A percentile compares a stretch with the other conserved stretches of the same genome.
Conservation (phyloP, 2,329 filamentous ascomycete genomes). For the Bisporella sp. region DNA sequence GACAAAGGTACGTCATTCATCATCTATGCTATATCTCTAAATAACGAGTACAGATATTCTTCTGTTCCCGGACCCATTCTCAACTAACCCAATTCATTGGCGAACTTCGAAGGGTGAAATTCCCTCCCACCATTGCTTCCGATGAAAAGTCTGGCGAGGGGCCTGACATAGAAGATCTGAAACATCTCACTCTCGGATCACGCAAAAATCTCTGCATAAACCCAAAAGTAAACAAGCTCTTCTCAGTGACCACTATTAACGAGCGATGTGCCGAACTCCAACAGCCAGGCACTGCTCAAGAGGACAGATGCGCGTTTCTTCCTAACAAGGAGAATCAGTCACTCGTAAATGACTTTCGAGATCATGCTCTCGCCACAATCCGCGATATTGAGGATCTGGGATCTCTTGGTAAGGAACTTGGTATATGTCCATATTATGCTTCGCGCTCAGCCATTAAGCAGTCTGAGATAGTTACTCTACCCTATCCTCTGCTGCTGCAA, state of each 20-base stretch:
- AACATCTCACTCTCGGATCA: constrained; percentile 62
- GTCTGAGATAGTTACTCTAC: constrained; percentile 85
- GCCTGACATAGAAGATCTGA: constrained; percentile 46
- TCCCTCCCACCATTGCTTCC: constrained; percentile 50
- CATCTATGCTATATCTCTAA: background rate
- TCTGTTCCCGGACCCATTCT: constrained; percentile 68
- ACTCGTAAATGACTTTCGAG: constrained; percentile 73
- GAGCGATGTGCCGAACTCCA: constrained; percentile 89
- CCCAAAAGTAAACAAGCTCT: constrained; percentile 65
- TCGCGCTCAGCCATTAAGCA: constrained; percentile 75
- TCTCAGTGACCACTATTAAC: constrained; percentile 74
- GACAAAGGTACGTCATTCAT: constrained; percentile 36
- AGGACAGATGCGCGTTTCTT: constrained; percentile 68
- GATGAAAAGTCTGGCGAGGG: constrained; percentile 24
- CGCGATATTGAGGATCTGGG: constrained; percentile 92
- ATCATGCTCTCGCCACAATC: constrained; percentile 74
- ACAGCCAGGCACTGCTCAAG: constrained; percentile 53
- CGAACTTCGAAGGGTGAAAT: constrained; percentile 55
- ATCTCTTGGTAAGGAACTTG: constrained; percentile 66
- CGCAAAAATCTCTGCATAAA: constrained; percentile 81
- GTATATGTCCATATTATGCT: constrained; percentile 94
- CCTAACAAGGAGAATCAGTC: constrained; percentile 70
- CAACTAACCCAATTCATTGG: constrained; percentile 65
- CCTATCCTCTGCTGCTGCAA: constrained; percentile 86
- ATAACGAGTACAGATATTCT: constrained; percentile 45